A percentile compares a stretch with the other conserved stretches of the same genome.
These are phyloP conservation scores for Leccinum variicolor DNA, from an alignment of 768 basidiomycete genomes.

Conservation along the genomic window DNA sequence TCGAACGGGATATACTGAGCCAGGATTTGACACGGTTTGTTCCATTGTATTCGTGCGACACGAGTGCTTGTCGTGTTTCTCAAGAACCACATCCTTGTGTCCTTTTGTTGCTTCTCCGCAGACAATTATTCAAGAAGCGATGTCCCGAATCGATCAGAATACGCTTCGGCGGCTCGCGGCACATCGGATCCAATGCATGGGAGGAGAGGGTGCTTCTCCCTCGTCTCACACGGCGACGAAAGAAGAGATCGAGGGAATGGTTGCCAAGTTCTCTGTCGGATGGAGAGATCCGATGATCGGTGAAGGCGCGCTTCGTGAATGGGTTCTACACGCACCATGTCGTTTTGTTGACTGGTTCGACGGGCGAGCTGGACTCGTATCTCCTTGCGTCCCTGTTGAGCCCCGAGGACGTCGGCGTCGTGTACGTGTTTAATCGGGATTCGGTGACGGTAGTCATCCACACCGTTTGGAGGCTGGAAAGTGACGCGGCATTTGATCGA, in stretches of 20 bases:
- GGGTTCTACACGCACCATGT: slow-evolving; percentile 15
- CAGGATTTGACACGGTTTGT: slow-evolving; percentile 34
- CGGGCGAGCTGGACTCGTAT: slow-evolving; percentile 33
- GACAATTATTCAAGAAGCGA: slow-evolving; percentile 9
- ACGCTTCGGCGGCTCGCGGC: slow-evolving; percentile 31
- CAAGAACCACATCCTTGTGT: slow-evolving; percentile 36
- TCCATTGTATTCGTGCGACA: background rate
- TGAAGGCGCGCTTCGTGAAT: background rate
- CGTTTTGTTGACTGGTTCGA: slow-evolving; percentile 31
- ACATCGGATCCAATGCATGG: slow-evolving; percentile 19
- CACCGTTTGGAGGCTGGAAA: slow-evolving; percentile 44
- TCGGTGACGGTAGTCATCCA: slow-evolving; percentile 38
- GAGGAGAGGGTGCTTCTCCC: background rate
- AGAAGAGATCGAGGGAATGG: slow-evolving; percentile 33
- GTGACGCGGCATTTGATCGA: slow-evolving; percentile 33
- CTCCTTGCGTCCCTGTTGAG: slow-evolving; percentile 35
- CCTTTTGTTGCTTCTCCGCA: slow-evolving; percentile 18
- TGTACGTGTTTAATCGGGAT: slow-evolving; percentile 29
- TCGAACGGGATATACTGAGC: slow-evolving; percentile 22
- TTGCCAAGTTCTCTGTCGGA: slow-evolving; percentile 32
- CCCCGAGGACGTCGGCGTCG: slow-evolving; percentile 24
- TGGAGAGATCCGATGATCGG: slow-evolving; percentile 7
- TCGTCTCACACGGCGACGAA: background rate
- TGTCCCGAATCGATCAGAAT: slow-evolving; percentile 30
- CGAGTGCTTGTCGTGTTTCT: slow-evolving; percentile 33